phyloP scores from a whole-genome alignment of 345 rosid genomes.

The Melaleuca alternifolia region DNA sequence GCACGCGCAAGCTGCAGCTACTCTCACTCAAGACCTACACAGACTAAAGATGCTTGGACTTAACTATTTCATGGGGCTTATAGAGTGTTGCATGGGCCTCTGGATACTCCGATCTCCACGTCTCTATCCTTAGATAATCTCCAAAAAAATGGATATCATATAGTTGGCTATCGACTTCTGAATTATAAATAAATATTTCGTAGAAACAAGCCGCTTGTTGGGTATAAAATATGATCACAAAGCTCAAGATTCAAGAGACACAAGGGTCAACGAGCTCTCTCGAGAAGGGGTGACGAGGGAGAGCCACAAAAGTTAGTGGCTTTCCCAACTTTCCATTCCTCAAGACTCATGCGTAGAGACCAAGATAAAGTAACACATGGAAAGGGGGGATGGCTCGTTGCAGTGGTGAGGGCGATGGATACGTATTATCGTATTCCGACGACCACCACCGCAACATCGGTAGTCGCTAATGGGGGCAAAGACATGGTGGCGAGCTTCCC shows the following conservation, averaged over 20 bases:
- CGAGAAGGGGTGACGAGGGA: background rate
- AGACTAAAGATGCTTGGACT: rapidly evolving
- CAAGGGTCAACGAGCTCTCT: background rate
- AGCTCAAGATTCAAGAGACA: background rate
- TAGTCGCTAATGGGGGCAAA: background rate
- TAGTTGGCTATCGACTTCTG: background rate
- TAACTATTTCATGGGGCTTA: background rate
- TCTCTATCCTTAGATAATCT: background rate
- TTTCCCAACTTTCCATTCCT: background rate
- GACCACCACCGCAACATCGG: background rate
- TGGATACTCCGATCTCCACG: background rate
- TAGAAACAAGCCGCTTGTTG: background rate
- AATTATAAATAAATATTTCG: background rate
- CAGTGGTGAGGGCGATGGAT: background rate
- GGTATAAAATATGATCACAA: background rate
- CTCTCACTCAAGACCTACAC: background rate
- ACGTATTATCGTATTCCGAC: background rate
- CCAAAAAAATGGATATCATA: too few species aligned
- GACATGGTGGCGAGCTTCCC: background rate
- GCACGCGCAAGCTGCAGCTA: background rate
- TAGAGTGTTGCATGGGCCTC: background rate
- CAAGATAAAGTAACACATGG: background rate
- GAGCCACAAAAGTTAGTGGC: background rate
- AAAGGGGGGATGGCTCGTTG: background rate
- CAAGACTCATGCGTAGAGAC: background rate